Evolutionary conservation across 768 basidiomycete species (phyloP).

Genomic region (Dictyophora rubrovolvata): DNA sequence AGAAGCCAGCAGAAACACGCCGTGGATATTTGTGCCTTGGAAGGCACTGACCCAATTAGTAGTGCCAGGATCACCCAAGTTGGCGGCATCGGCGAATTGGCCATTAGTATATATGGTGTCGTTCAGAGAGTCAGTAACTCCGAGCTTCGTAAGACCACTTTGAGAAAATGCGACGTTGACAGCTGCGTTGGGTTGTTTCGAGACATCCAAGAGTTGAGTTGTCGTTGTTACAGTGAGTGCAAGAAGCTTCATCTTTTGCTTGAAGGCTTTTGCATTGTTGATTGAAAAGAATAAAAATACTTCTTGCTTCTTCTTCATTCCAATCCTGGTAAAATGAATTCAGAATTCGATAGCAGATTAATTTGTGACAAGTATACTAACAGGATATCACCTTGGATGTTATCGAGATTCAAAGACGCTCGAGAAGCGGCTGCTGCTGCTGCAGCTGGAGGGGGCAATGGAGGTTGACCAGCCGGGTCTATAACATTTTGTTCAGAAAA

Average conservation of each 20-base stretch:
- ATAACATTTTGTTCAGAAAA: background rate
- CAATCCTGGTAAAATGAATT: conserved; percentile 10
- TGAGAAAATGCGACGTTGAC: conserved; percentile 19
- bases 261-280: conserved; percentile 16
- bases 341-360: background rate
- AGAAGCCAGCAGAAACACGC: conserved; percentile 17
- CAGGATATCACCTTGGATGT: conserved; percentile 15
- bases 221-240: conserved; percentile 31
- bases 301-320: conserved; percentile 19
- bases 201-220: conserved; percentile 24
- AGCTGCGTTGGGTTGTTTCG: conserved; percentile 13
- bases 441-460: background rate
- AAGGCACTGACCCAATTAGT: conserved; percentile 3
- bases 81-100: conserved; percentile 12
- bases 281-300: conserved; percentile 18
- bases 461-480: conserved; percentile 3
- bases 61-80: conserved; percentile 17
- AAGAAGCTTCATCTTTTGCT: conserved; percentile 10
- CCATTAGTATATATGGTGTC: conserved; percentile 13
- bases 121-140: conserved; percentile 14
- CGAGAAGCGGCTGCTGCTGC: conserved; percentile 2
- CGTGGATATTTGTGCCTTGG: conserved; percentile 10
- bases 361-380: background rate
- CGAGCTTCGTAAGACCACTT: conserved; percentile 23
- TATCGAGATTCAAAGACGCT: conserved; percentile 10